Base-by-base conservation (phyloP, 805 yeast genomes). In the Nakazawaea populi region DNA sequence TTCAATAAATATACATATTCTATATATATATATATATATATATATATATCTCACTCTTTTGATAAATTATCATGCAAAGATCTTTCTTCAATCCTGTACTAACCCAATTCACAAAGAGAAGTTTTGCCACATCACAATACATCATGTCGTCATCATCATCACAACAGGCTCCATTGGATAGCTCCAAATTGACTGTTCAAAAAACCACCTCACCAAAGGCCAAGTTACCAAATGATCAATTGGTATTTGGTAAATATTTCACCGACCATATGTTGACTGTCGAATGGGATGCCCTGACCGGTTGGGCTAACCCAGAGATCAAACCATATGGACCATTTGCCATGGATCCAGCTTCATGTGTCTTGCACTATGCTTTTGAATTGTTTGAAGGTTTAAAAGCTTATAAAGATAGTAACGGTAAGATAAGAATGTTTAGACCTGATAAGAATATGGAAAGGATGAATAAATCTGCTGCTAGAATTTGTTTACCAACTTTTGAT, bases 321-420 rank as follows among this genome's bases (percentile, higher is more conserved):
- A 79, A 80, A 57, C 97, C 98, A 28, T 90, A 88, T 66, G 91
- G 85, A 48, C 80, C 81, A 47, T 71, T 92, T 49, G 61, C 74
- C 14, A 68, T 92, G 53, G 97, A 91, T 63, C 99, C 99, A 30
- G 83, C 96, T 24, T 72, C 94, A 18, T 80, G 87, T 66, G 98
- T 91, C 35, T 83, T 92, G 72, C 99, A 92, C 74, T 92, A 92
- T 63, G 92, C 96, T 4, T 92, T 94, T 64, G 96, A 89, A 69
- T 79, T 92, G 54, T 94, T 92, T 59, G 99, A 92, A 74, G 99
- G 99, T 58, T 75, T 92, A 73, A 92, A 92, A 75, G 97, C 97
- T 11, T 92, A 91, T 77, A 71, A 71, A 54, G 87, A 79, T 64
- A 60, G 70, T 30, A 71, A 83, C 44, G 87, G 85, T 55, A 68